These are phyloP conservation scores for Globisporangium rhizosaccharum DNA, from an alignment of 352 stramenopile species.

Conservation along the genomic window DNA sequence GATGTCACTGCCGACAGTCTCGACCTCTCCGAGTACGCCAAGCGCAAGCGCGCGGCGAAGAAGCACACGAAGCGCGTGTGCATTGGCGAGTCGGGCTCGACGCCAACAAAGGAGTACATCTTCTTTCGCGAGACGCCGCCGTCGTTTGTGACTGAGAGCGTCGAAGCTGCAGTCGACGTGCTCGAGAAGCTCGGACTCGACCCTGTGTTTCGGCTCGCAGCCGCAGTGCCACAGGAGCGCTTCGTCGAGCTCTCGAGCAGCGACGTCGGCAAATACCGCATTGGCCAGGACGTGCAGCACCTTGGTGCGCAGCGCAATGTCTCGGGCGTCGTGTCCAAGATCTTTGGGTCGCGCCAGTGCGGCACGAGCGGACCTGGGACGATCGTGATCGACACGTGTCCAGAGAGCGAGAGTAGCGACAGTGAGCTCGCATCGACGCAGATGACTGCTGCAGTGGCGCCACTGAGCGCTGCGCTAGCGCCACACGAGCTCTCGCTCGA, in stretches of 20 bases:
- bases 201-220: conserved; percentile 27
- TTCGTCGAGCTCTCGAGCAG: conserved; percentile 79
- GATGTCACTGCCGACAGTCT: conserved; percentile 1
- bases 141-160: conserved; percentile 70
- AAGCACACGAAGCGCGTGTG: conserved; percentile 51
- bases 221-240: conserved; percentile 25
- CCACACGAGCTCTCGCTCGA: background rate
- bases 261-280: conserved; percentile 71
- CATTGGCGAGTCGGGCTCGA: conserved; percentile 47
- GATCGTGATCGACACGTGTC: conserved; percentile 66
- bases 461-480: too few species aligned
- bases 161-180: conserved; percentile 54
- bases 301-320: conserved; percentile 52
- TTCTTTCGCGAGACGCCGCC: conserved; percentile 83
- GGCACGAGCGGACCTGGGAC: conserved; percentile 57
- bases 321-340: conserved; percentile 54
- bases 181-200: conserved; percentile 48
- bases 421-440: background rate
- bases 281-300: conserved; percentile 48
- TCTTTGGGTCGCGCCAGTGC: conserved; percentile 67
- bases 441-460: background rate
- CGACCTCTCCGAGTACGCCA: conserved; percentile 49
- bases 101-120: conserved; percentile 76
- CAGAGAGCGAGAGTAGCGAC: conserved; percentile 3
- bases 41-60: conserved; percentile 34